Base-by-base conservation (phyloP, 2,329 filamentous ascomycete genomes). In the Aspergillus sp. region DNA sequence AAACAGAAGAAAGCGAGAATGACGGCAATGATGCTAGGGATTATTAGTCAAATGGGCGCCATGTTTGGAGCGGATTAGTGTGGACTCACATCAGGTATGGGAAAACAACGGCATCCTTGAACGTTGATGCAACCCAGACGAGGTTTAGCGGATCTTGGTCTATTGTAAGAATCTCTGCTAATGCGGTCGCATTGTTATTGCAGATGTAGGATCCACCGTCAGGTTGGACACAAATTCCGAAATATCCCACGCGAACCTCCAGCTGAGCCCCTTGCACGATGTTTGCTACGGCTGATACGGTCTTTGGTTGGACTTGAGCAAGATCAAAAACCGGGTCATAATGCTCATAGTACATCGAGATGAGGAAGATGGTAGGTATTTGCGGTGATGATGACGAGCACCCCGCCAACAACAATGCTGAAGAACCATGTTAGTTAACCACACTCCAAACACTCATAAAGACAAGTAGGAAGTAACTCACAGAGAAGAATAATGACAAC, bases 91-190 rank as follows among this genome's bases (percentile, higher is more conserved):
- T 88, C 19, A 99, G 80, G 72, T 98, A 99, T 9, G 95, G 95
- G 73, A 99, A 99, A 45, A 99, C 93, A 73, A 99, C 95, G 78
- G 93, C 93, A 76, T 98, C 92, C 77, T 98, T 98, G 80, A 99
- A 99, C 65, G 96, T 96, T 67, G 89, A 88, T 23, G 95, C 93
- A 55, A 99, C 86, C 95, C 93, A 99, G 68, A 99, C 93, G 69
- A 99, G 80, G 76, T 99, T 99, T 70, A 99, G 82, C 40, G 95
- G 95, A 78, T 99, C 95, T 76, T 97, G 90, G 70, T 97, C 92
- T 43, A 96, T 86, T 19, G 85, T 88, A 44, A 98, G 85, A 77
- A 96, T 89, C 74, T 95, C 90, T 39, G 95, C 93, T 48, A 99
- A 83, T 3, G 92, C 88, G 3, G 93, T 97, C 19, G 95, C 95